Base-by-base conservation (phyloP, 495 filamentous ascomycete genomes). In the Penicillium simplicissimum region DNA sequence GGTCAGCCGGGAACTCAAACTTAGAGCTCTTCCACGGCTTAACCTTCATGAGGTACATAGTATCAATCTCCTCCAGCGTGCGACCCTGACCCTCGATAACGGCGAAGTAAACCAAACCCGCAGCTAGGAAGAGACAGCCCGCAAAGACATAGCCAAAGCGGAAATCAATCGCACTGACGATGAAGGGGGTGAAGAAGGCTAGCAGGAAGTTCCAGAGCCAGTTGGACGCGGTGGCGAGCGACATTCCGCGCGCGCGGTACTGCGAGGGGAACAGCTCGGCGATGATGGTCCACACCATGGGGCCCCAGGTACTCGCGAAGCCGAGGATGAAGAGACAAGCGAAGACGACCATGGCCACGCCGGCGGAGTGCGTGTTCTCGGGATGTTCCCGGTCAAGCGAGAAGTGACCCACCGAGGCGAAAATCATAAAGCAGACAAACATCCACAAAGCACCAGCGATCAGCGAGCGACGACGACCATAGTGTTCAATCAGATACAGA, bases 161-260 rank as follows among this genome's bases (percentile, higher is more conserved):
- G 74, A 87, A 93, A 47, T 85, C 81, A 59, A 95, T 93, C 4
- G 81, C 84, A 0, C 74, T 71, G 1, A 83, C 86, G 62, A 91
- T 90, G 66, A 90, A 87, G 0, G 90, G 89, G 0, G 91, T 92
- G 74, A 93, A 90, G 76, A 94, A 92, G 0, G 85, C 84, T 47
- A 95, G 80, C 51, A 94, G 71, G 76, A 94, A 96, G 69, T 95
- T 96, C 88, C 88, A 95, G 23, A 88, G 81, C 92, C 92, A 96
- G 74, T 95, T 96, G 11, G 85, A 85, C 0, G 89, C 86, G 0
- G 92, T 94, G 4, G 88, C 87, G 4, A 92, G 72, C 8, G 87
- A 88, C 87, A 93, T 92, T 19, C 79, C 86, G 15, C 85, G 83
- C 1, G 89, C 89, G 9, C 90, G 84, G 68, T 92, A 92, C 43